Percentiles rank a stretch among this genome's conserved stretches.
Conservation (phyloP, 345 rosid genomes). For the Aquilaria yunnanensis region DNA sequence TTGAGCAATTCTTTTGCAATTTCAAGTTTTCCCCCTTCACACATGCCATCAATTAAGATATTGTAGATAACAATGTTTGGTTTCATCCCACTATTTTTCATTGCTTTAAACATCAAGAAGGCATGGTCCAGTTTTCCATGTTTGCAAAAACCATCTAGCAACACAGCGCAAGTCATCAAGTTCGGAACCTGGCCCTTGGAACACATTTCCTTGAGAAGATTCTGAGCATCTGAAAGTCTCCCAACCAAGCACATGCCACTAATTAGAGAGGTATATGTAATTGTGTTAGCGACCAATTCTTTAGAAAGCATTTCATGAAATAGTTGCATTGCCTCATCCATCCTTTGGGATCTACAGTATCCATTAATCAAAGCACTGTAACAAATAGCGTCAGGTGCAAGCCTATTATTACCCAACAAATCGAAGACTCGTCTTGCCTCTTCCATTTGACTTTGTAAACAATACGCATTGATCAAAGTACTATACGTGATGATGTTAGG, state of each 20-base stretch:
- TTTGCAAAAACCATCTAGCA: slow-evolving; percentile 12
- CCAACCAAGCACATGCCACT: slow-evolving; percentile 9
- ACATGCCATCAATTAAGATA: slow-evolving; percentile 4
- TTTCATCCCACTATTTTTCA: slow-evolving; percentile 1
- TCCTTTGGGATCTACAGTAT: slow-evolving; percentile 4
- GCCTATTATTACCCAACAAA: background rate
- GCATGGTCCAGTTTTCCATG: slow-evolving; percentile 2
- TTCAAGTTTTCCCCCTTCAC: background rate
- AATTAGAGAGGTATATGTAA: slow-evolving; percentile 9
- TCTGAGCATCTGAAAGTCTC: slow-evolving; percentile 7
- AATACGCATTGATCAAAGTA: slow-evolving; percentile 10
- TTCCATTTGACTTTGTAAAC: slow-evolving; percentile 4
- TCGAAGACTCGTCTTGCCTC: slow-evolving; percentile 11
- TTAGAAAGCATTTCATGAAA: slow-evolving; percentile 8
- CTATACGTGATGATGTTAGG: slow-evolving; percentile 5
- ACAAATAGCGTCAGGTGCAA: slow-evolving; percentile 1
- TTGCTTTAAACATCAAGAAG: slow-evolving; percentile 6
- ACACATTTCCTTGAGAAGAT: slow-evolving; percentile 7
- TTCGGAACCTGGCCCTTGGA: background rate
- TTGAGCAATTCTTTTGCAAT: slow-evolving; percentile 4
- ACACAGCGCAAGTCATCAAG: slow-evolving; percentile 5
- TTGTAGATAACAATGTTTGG: slow-evolving; percentile 6
- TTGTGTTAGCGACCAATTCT: background rate
- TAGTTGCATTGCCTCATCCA: slow-evolving; percentile 1
- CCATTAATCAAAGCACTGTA: slow-evolving; percentile 10